Percentiles rank a stretch among this genome's conserved stretches.
phyloP scores from a whole-genome alignment of 805 yeast genomes.

The Metschnikowia matae region DNA sequence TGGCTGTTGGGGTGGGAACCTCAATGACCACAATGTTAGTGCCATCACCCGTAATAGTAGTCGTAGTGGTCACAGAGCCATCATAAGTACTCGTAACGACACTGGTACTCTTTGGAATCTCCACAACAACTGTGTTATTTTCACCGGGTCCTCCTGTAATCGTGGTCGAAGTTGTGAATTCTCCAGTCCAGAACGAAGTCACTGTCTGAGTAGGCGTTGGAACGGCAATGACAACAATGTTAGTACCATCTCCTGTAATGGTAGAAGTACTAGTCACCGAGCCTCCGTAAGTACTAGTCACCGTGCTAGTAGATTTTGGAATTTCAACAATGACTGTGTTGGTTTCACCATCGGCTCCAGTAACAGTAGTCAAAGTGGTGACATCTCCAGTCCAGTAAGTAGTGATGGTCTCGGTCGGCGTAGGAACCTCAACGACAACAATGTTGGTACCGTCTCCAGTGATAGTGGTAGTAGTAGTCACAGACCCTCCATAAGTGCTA shows the following conservation, averaged over 20 bases:
- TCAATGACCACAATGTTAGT: constrained; percentile 17
- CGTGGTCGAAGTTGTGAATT: constrained; percentile 7
- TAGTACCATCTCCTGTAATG: neutral
- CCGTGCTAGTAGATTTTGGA: constrained; percentile 9
- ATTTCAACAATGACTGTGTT: constrained; percentile 11
- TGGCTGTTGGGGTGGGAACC: constrained; percentile 4
- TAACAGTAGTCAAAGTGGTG: constrained; percentile 5
- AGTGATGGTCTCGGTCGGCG: constrained; percentile 11
- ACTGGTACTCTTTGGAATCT: too few species aligned
- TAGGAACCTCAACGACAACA: constrained; percentile 11
- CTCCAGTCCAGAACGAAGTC: constrained; percentile 6
- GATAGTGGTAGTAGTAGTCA: neutral
- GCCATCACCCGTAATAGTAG: constrained; percentile 3
- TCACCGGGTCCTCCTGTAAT: too few species aligned
- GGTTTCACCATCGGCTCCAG: constrained; percentile 3
- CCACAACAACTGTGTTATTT: too few species aligned
- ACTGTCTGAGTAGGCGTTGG: constrained; percentile 12
- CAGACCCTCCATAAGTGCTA: too few species aligned
- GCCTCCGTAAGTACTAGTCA: neutral
- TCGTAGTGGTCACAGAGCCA: too few species aligned
- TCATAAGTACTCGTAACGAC: too few species aligned
- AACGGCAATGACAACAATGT: constrained; percentile 8
- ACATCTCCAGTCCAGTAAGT: constrained; percentile 5
- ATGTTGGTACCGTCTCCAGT: constrained; percentile 2
- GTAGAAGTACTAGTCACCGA: constrained; percentile 2